These are phyloP conservation scores for Dacryopinax spathularia DNA, from an alignment of 768 basidiomycete species.

Conservation along the genomic window DNA sequence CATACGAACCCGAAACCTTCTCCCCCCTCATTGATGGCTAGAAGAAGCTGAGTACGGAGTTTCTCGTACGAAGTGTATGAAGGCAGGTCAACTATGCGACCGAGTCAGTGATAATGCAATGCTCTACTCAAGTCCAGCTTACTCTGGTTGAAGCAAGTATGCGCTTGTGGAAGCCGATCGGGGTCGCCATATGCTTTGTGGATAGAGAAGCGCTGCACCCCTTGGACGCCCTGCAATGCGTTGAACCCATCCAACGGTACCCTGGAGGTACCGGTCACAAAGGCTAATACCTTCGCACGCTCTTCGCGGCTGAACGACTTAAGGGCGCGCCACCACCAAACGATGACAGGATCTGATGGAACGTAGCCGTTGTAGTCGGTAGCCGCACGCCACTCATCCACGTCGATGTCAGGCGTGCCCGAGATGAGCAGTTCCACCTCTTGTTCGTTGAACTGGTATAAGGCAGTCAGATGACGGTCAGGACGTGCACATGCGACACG, in stretches of 20 bases:
- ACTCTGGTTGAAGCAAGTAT: conserved; percentile 86
- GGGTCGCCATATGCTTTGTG: conserved; percentile 83
- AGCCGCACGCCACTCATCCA: conserved; percentile 90
- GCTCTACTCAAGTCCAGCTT: not conserved
- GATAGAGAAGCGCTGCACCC: conserved; percentile 88
- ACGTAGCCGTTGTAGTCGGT: conserved; percentile 83
- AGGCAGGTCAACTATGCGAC: conserved; percentile 54
- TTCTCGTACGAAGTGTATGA: conserved; percentile 94
- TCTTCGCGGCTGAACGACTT: conserved; percentile 97
- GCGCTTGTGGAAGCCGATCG: conserved; percentile 75
- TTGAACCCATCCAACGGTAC: conserved; percentile 91
- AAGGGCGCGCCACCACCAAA: conserved; percentile 98
- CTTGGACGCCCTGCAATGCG: conserved; percentile 83
- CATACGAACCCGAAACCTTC: conserved; percentile 88
- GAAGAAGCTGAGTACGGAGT: conserved; percentile 73
- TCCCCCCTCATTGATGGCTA: conserved; percentile 91
- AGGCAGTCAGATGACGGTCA: conserved; percentile 8
- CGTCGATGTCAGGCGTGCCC: conserved; percentile 96
- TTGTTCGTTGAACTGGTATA: conserved; percentile 72
- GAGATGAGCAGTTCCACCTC: conserved; percentile 89
- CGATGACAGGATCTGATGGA: conserved; percentile 84
- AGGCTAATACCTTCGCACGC: conserved; percentile 90
- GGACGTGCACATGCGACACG: conserved; percentile 25
- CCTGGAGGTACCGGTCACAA: conserved; percentile 76
- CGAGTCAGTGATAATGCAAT: conserved; percentile 24